A percentile compares a stretch with the other conserved stretches of the same genome.
phyloP scores from a whole-genome alignment of 2,329 filamentous ascomycete genomes.

The Stemphylium lycopersici region DNA sequence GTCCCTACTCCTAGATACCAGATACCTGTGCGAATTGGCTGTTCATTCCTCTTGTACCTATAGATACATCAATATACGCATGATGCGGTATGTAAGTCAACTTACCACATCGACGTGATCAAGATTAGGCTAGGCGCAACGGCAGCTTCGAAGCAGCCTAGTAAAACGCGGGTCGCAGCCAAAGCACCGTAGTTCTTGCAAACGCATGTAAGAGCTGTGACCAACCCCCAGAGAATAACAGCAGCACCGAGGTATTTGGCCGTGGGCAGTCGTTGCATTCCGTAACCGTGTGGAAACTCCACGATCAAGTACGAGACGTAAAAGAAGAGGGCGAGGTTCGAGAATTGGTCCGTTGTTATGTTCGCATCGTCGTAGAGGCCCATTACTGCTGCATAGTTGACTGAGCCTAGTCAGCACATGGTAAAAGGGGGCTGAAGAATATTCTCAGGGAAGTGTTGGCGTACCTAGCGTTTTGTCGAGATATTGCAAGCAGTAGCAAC shows the following conservation, averaged over 20 bases:
- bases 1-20: conserved; percentile 49
- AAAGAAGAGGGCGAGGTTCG: conserved; percentile 45
- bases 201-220: conserved; percentile 57
- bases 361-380: conserved; percentile 48
- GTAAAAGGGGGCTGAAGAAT: not conserved
- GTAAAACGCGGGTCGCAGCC: conserved; percentile 57
- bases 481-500: conserved; percentile 49
- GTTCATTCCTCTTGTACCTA: conserved; percentile 64
- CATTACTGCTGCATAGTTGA: conserved; percentile 53
- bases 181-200: conserved; percentile 58
- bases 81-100: no score
- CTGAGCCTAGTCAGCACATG: not conserved
- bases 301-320: conserved; percentile 48
- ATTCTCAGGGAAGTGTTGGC: conserved; percentile 29
- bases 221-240: conserved; percentile 55
- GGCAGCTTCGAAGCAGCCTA: conserved; percentile 59
- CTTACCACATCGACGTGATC: conserved; percentile 66
- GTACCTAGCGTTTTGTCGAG: conserved; percentile 53
- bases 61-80: no score
- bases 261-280: conserved; percentile 61
- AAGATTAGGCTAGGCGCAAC: conserved; percentile 65
- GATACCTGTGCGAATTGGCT: conserved; percentile 59
- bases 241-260: conserved; percentile 59
- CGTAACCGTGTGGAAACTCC: conserved; percentile 53
- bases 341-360: conserved; percentile 46